These are phyloP conservation scores for Hawksworthiomyces lignivorus DNA, from an alignment of 2,329 filamentous ascomycete species.

Conservation along the genomic window DNA sequence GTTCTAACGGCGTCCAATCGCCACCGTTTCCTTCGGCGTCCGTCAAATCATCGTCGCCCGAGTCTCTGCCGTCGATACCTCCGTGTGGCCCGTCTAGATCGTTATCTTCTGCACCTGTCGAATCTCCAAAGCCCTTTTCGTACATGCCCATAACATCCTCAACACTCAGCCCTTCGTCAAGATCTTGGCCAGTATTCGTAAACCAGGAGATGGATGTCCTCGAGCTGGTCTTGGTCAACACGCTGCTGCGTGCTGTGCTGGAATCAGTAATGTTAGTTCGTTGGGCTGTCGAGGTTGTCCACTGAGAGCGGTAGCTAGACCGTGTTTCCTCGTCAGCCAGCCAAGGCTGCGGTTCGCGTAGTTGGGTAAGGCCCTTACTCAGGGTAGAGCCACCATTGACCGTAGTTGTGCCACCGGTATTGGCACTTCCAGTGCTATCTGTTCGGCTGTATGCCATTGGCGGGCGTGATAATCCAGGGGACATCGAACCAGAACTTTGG, in stretches of 20 bases:
- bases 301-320: constrained; percentile 49
- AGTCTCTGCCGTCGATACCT: constrained; percentile 19
- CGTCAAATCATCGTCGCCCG: constrained; percentile 26
- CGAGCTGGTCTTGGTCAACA: constrained; percentile 72
- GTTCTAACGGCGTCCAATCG: background rate
- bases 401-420: background rate
- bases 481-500: constrained; percentile 6
- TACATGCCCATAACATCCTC: constrained; percentile 67
- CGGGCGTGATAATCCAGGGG: constrained; percentile 20
- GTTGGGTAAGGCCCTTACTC: constrained; percentile 12
- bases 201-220: constrained; percentile 50
- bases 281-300: constrained; percentile 45
- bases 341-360: constrained; percentile 33
- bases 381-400: background rate
- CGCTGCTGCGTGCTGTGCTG: constrained; percentile 77
- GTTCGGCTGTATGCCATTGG: constrained; percentile 22
- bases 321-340: constrained; percentile 44
- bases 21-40: constrained; percentile 13
- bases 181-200: constrained; percentile 23
- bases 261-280: constrained; percentile 39
- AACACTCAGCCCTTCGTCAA: constrained; percentile 51
- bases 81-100: constrained; percentile 16
- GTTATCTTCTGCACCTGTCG: constrained; percentile 36
- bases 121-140: constrained; percentile 53
- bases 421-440: constrained; percentile 28